These are phyloP conservation scores for Daldinia loculata DNA, from an alignment of 495 filamentous ascomycete genomes.

Conservation along the genomic window DNA sequence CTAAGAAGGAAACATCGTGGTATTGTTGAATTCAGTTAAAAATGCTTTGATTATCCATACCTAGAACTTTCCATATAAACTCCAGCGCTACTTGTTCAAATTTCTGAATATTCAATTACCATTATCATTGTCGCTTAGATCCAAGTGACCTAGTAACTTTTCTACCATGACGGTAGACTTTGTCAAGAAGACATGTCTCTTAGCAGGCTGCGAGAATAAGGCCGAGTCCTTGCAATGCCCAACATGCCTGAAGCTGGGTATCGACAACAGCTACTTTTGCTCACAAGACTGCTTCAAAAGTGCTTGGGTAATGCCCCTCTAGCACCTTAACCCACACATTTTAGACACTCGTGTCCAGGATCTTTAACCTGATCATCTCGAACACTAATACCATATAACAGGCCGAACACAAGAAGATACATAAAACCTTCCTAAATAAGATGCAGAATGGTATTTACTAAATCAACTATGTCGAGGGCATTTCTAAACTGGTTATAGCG, in stretches of 20 bases:
- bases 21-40: neutral
- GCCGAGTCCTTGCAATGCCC: neutral
- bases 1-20: neutral
- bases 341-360: neutral
- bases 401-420: neutral
- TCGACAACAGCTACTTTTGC: constrained; percentile 1
- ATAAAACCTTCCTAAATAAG: neutral
- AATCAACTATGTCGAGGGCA: neutral
- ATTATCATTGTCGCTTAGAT: neutral
- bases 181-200: neutral
- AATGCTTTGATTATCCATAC: neutral
- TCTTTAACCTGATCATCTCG: neutral
- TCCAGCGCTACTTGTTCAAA: neutral
- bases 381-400: neutral
- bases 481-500: neutral
- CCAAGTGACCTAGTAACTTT: neutral
- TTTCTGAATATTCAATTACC: neutral
- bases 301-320: neutral
- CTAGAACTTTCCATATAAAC: neutral
- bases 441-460: neutral
- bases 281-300: neutral
- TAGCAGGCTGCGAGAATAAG: neutral
- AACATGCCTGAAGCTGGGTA: neutral
- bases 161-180: neutral
- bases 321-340: neutral